Base-by-base conservation (phyloP, 202 grass and related monocot genomes). In the Alloteropsis angusta region DNA sequence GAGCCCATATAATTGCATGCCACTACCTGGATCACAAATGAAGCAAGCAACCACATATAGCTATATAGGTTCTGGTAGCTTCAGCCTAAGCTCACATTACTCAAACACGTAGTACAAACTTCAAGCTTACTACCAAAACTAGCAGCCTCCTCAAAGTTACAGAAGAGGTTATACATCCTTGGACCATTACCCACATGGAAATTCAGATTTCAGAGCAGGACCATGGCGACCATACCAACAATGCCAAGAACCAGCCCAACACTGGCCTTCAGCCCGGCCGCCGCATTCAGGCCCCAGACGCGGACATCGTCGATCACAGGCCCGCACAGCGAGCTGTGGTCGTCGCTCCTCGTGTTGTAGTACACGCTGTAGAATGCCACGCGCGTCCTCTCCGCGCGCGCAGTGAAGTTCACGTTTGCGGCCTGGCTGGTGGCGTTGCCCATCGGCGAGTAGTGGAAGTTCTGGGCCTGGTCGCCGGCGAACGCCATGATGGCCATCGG, bases 401-500 rank as follows among this genome's bases (percentile, higher is more conserved):
- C 96, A 0, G 83, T 92, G 90, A 98, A 98, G 0, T 83, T 95
- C 54, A 98, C 84, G 4, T 98, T 95, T 1, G 76, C 92, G 1
- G 75, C 59, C 68, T 95, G 92, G 81, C 88, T 92, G 1, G 92
- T 98, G 44, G 91, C 86, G 0, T 99, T 96, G 43, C 96, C 92
- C 18, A 82, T 87, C 0, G 96, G 96, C 0, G 92, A 79, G 86
- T 98, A 98, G 82, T 98, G 96, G 74, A 98, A 98, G 85, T 90
- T 95, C 46, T 93, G 87, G 6, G 96, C 86, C 69, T 98, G 96
- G 47, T 98, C 96, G 0, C 92, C 90, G 0, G 96, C 96, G 0
- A 95, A 98, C 4, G 92, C 92, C 96, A 95, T 98, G 37, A 98
- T 36, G n/a, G 96, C 96, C 71, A 98, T 71, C 6, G 96, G 96